Percentiles rank a stretch among this genome's conserved stretches.
These are phyloP conservation scores for Aspergillus coremiiformis DNA, from an alignment of 495 filamentous ascomycete species.

Conservation along the genomic window DNA sequence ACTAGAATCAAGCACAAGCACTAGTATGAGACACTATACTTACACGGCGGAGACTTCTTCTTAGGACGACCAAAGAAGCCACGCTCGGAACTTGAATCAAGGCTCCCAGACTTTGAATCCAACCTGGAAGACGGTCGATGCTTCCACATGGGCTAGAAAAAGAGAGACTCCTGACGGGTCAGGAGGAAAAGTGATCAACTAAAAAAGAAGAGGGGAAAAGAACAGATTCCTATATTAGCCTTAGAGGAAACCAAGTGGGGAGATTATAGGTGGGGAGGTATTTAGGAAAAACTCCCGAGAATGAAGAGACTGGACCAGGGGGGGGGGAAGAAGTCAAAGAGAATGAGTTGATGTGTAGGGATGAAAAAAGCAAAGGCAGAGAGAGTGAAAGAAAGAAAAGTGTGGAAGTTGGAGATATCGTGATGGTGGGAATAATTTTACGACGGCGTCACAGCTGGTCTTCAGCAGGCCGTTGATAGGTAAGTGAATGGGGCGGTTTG, in stretches of 20 bases:
- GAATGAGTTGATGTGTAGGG: constrained; percentile 1
- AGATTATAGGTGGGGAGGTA: constrained; percentile 2
- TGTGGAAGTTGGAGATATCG: constrained; percentile 11
- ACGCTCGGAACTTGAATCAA: constrained; percentile 27
- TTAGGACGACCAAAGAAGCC: constrained; percentile 35
- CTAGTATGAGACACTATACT: constrained; percentile 22
- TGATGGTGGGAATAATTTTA: constrained; percentile 21
- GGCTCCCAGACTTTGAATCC: constrained; percentile 35
- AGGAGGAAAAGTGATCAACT: constrained; percentile 12
- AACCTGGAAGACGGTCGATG: constrained; percentile 39
- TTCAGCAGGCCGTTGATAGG: constrained; percentile 11
- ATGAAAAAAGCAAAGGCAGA: neutral
- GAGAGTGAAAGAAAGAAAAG: constrained; percentile 9
- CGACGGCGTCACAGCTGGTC: constrained; percentile 16
- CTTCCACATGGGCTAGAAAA: constrained; percentile 39
- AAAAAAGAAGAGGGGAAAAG: constrained; percentile 7
- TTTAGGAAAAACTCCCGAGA: constrained; percentile 6
- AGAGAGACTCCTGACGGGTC: constrained; percentile 17
- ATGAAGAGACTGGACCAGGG: constrained; percentile 9
- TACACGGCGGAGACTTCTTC: constrained; percentile 33
- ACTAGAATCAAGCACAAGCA: constrained; percentile 8
- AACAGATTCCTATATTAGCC: constrained; percentile 7
- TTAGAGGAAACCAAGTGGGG: constrained; percentile 9
- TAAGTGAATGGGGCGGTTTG: constrained; percentile 4
- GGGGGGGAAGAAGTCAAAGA: constrained; percentile 4